Conservation (phyloP, 2,329 filamentous ascomycete species). For the Trichoderma endophyticum region DNA sequence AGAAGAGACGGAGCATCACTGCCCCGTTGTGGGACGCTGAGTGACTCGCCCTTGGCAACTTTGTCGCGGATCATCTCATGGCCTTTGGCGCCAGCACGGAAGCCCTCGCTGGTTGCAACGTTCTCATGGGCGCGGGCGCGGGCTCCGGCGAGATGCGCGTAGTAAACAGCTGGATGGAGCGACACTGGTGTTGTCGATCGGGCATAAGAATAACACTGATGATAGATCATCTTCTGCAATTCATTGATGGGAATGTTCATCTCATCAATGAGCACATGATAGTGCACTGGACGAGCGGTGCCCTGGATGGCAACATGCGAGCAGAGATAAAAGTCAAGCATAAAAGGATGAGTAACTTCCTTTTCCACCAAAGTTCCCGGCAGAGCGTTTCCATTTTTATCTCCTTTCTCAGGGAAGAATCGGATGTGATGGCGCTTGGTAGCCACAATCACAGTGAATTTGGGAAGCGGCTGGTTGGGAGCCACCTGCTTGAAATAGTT, state of each 20-base stretch:
- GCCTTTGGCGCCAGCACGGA: slow-evolving; percentile 43
- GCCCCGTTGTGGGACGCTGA: slow-evolving; percentile 23
- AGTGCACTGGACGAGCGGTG: slow-evolving; percentile 87
- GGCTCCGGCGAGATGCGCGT: slow-evolving; percentile 83
- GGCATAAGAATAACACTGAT: slow-evolving; percentile 91
- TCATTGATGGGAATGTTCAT: slow-evolving; percentile 62
- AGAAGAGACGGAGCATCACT: slow-evolving; percentile 32
- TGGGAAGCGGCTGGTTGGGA: slow-evolving; percentile 45
- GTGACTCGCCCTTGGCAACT: slow-evolving; percentile 38
- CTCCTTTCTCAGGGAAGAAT: slow-evolving; percentile 73
- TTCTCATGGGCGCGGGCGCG: slow-evolving; percentile 75
- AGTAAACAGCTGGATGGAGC: slow-evolving; percentile 86
- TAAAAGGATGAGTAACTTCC: slow-evolving; percentile 86
- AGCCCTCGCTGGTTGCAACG: slow-evolving; percentile 43
- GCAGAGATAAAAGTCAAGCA: slow-evolving; percentile 78
- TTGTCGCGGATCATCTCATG: slow-evolving; percentile 39
- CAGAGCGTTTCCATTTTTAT: slow-evolving; percentile 76
- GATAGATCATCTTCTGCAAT: slow-evolving; percentile 85
- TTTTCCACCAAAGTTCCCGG: slow-evolving; percentile 85
- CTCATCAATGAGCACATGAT: slow-evolving; percentile 86
- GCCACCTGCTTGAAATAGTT: slow-evolving; percentile 46
- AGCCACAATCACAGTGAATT: slow-evolving; percentile 82
- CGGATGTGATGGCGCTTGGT: slow-evolving; percentile 94
- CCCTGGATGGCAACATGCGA: slow-evolving; percentile 79
- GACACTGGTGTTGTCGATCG: slow-evolving; percentile 92